A percentile compares a stretch with the other conserved stretches of the same genome.
Conservation (phyloP, 2,329 filamentous ascomycete genomes). For the Microdochium trichocladiopsis region DNA sequence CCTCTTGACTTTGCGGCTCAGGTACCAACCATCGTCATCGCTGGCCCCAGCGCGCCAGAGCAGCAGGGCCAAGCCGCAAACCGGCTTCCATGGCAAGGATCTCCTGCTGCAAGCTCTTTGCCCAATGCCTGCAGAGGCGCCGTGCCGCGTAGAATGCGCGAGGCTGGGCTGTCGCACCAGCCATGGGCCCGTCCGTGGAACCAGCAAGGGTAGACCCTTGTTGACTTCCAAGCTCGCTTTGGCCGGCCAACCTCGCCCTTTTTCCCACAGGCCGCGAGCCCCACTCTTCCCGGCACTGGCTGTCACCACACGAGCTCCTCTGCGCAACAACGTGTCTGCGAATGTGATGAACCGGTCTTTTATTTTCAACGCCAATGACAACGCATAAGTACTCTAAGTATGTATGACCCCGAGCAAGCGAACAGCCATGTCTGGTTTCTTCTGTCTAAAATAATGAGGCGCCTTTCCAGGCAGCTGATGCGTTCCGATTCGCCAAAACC, state of each 20-base stretch:
- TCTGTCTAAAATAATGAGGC: too few species aligned
- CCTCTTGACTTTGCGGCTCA: background rate
- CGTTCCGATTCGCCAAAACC: too few species aligned
- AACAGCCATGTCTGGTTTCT: too few species aligned
- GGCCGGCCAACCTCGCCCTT: background rate
- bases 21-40: background rate
- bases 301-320: background rate
- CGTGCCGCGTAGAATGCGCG: background rate
- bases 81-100: background rate
- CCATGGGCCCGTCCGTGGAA: too few species aligned
- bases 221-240: background rate
- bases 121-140: background rate
- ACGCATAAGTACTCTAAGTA: too few species aligned
- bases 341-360: too few species aligned
- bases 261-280: background rate
- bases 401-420: too few species aligned
- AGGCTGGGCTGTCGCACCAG: background rate
- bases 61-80: background rate
- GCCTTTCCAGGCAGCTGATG: too few species aligned
- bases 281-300: background rate
- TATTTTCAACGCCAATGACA: too few species aligned
- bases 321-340: too few species aligned
- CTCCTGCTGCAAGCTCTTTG: background rate
- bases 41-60: background rate
- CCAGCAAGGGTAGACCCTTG: too few species aligned